Conservation (phyloP, 75 land plant species). For the Ceratopteris richardii region DNA sequence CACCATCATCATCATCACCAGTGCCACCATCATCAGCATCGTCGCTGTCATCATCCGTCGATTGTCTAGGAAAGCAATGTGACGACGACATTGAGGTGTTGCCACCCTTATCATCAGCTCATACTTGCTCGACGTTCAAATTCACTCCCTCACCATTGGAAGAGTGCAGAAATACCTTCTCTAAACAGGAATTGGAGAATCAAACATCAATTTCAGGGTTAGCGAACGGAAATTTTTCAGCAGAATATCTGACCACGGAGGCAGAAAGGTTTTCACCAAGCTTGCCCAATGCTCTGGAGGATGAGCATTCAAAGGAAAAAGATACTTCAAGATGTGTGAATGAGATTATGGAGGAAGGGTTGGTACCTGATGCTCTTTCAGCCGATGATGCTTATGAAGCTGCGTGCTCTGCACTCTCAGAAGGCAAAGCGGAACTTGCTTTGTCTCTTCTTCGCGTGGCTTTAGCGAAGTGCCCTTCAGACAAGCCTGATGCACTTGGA, state of each 20-base stretch:
- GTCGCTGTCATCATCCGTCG: neutral
- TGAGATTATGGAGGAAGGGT: neutral
- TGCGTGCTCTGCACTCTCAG: slow-evolving; percentile 44
- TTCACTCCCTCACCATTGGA: neutral
- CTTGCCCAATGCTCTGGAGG: too few relatives aligned
- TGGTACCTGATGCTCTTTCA: slow-evolving; percentile 21
- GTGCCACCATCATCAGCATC: neutral
- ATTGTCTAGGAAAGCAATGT: neutral
- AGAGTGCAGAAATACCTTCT: neutral
- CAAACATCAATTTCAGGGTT: neutral
- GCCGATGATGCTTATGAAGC: slow-evolving; percentile 54
- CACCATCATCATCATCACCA: too few relatives aligned
- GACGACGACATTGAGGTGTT: neutral
- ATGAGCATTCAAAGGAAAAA: neutral
- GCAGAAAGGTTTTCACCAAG: neutral
- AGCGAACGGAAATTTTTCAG: neutral
- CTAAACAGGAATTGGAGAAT: neutral
- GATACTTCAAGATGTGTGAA: neutral
- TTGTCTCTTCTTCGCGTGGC: slow-evolving; percentile 28
- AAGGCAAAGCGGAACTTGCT: slow-evolving; percentile 41
- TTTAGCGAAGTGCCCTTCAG: slow-evolving; percentile 45
- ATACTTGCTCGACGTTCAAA: neutral
- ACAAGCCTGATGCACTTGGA: slow-evolving; percentile 38
- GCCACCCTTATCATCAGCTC: neutral
- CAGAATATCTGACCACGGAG: neutral